Base-by-base conservation (phyloP, 352 stramenopile genomes). In the Thalassiosira livingstoniorum region DNA sequence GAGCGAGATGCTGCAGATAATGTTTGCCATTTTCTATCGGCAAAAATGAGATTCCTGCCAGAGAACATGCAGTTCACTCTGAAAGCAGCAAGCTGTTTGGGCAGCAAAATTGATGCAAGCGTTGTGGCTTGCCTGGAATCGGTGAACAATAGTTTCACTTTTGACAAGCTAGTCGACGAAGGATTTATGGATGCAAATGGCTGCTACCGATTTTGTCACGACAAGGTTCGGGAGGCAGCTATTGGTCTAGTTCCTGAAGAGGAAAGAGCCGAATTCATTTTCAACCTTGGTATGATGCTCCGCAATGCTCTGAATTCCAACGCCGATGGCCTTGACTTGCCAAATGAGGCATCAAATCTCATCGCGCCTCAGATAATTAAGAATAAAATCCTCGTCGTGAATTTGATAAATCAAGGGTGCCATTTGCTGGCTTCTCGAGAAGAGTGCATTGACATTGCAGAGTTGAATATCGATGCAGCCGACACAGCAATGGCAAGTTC, bases 181-280 rank as follows among this genome's bases (percentile, higher is more conserved):
- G 60, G 71, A 23, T 81, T 37, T 27, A 35, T 86, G 2, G n/a
- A 39, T 21, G 71, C 75, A 64, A 27, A n/a, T 29, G 47, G 31
- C 0, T 39, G 4, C 25, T 82, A 72, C 23, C 78, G 75, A 58
- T 87, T 87, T 62, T 64, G 74, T 7, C 80, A 87, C 64, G 80
- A 87, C 54, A 79, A 85, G 39, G 65, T 79, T 2, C 45, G 75
- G 7, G 80, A 87, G 37, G 69, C 80, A 23, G 68, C 80, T n/a
- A 82, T 85, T 43, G 69, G 43, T 57, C 75, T 87, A 5, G 85
- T 83, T 53, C 37, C 73, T 13, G 39, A 61, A 45, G 42, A 29
- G 4, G 51, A 76, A 2, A 82, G 21, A 79, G 37, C 60, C 15
- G 11, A 45, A 74, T 85, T 80, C 37, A 69, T 80, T 61, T 77